Conservation (phyloP, 2,329 filamentous ascomycete species). For the Neurospora sp. region DNA sequence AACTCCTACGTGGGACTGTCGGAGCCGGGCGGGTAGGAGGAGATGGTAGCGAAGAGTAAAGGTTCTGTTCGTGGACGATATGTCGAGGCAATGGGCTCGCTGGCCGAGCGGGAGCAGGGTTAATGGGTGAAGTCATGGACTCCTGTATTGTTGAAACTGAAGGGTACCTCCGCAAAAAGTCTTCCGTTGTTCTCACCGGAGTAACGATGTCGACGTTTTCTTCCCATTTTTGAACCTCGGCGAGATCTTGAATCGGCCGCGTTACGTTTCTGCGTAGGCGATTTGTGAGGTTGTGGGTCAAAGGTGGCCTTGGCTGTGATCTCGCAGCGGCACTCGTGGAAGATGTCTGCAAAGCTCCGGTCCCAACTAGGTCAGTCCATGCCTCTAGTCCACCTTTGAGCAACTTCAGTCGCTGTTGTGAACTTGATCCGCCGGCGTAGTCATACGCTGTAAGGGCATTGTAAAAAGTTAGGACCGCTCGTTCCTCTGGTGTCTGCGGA, state of each 20-base stretch:
- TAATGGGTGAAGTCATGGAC: conserved; percentile 43
- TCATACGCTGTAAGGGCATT: conserved; percentile 80
- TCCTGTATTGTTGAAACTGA: conserved; percentile 54
- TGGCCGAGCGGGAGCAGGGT: conserved; percentile 6
- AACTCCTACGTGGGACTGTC: conserved; percentile 60
- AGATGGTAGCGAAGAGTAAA: conserved; percentile 39
- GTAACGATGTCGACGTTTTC: conserved; percentile 52
- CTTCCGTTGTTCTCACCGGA: conserved; percentile 65
- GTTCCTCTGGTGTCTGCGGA: conserved; percentile 22
- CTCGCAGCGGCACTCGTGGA: conserved; percentile 12
- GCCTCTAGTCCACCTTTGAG: conserved; percentile 75
- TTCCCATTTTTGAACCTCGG: conserved; percentile 75
- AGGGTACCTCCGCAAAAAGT: conserved; percentile 76
- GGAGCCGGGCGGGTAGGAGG: conserved; percentile 60
- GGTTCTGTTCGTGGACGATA: conserved; percentile 19
- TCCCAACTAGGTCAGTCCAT: conserved; percentile 77
- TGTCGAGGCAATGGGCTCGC: conserved; percentile 9
- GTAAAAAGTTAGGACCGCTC: conserved; percentile 60
- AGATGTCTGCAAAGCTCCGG: conserved; percentile 46
- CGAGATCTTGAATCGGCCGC: conserved; percentile 60
- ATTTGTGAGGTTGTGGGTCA: conserved; percentile 23
- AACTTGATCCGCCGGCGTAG: conserved; percentile 32
- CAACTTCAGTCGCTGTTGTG: conserved; percentile 55
- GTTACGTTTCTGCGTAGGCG: conserved; percentile 37
- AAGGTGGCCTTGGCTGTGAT: conserved; percentile 7